Conservation (phyloP, 805 yeast species). For the Ogataea paraovalis region DNA sequence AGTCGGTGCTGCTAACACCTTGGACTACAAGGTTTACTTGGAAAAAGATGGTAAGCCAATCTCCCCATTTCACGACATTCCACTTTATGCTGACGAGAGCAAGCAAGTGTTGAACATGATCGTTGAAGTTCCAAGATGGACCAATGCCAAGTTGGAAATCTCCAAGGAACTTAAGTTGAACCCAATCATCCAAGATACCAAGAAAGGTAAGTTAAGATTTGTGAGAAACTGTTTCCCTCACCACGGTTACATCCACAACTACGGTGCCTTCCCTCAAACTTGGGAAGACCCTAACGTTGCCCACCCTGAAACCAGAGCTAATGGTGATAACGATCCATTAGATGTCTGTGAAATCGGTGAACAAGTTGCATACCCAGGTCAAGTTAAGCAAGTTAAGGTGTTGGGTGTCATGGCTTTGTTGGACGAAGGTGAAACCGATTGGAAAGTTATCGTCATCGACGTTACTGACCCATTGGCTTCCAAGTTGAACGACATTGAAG, state of each 20-base stretch:
- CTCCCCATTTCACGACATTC: slow-evolving; percentile 93
- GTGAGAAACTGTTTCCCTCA: slow-evolving; percentile 98
- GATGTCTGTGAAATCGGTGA: slow-evolving; percentile 84
- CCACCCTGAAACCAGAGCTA: slow-evolving; percentile 64
- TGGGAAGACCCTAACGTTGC: slow-evolving; percentile 71
- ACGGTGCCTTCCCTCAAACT: slow-evolving; percentile 97
- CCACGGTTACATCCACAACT: slow-evolving; percentile 97
- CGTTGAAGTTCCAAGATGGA: slow-evolving; percentile 98
- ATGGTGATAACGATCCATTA: slow-evolving; percentile 83
- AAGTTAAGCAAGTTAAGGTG: slow-evolving; percentile 83
- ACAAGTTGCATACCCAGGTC: slow-evolving; percentile 60
- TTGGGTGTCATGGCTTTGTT: slow-evolving; percentile 92
- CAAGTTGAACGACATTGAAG: slow-evolving; percentile 84
- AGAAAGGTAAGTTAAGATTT: slow-evolving; percentile 93
- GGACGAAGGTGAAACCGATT: slow-evolving; percentile 88
- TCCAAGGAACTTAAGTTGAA: slow-evolving; percentile 78
- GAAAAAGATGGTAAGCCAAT: slow-evolving; percentile 93
- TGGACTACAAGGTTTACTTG: slow-evolving; percentile 86
- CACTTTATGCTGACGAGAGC: slow-evolving; percentile 90
- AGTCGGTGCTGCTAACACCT: slow-evolving; percentile 92
- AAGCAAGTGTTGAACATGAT: slow-evolving; percentile 74
- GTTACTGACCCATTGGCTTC: slow-evolving; percentile 85
- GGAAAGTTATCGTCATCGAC: slow-evolving; percentile 90
- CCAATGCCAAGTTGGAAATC: slow-evolving; percentile 95
- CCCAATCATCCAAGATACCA: slow-evolving; percentile 96